phyloP scores from a whole-genome alignment of 2,329 filamentous ascomycete species.

The Blumeria graminis region DNA sequence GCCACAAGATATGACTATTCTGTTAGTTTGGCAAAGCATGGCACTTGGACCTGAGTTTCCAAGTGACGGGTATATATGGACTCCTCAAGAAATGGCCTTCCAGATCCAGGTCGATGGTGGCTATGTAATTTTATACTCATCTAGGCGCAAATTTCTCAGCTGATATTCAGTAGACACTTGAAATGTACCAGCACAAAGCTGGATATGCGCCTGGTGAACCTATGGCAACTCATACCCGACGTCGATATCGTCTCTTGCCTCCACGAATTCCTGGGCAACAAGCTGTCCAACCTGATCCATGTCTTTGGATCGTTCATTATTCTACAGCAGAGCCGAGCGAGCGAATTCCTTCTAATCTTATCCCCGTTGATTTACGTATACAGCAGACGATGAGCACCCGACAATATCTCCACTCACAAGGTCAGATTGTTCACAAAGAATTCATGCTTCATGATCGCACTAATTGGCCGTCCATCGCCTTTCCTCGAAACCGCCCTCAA shows the following conservation, averaged over 20 bases:
- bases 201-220: constrained; percentile 60
- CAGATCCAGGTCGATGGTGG: constrained; percentile 46
- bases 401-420: constrained; percentile 44
- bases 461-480: constrained; percentile 71
- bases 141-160: not conserved
- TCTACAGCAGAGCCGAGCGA: constrained; percentile 50
- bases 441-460: constrained; percentile 80
- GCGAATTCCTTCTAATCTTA: constrained; percentile 41
- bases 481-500: constrained; percentile 29
- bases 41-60: constrained; percentile 52
- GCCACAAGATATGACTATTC: constrained; percentile 57
- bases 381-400: constrained; percentile 36
- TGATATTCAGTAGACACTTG: constrained; percentile 38
- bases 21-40: constrained; percentile 73
- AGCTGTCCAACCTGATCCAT: constrained; percentile 48
- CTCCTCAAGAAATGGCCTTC: constrained; percentile 53
- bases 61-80: constrained; percentile 85
- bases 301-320: constrained; percentile 82
- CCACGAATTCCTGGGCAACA: constrained; percentile 44
- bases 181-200: constrained; percentile 61
- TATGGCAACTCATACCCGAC: constrained; percentile 51
- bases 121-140: constrained; percentile 26
- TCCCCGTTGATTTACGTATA: constrained; percentile 37
- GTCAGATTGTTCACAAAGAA: constrained; percentile 68
- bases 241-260: constrained; percentile 66